These are phyloP conservation scores for Asterella californica DNA, from an alignment of 225 moss, liverwort and hornwort genomes.

Conservation along the genomic window DNA sequence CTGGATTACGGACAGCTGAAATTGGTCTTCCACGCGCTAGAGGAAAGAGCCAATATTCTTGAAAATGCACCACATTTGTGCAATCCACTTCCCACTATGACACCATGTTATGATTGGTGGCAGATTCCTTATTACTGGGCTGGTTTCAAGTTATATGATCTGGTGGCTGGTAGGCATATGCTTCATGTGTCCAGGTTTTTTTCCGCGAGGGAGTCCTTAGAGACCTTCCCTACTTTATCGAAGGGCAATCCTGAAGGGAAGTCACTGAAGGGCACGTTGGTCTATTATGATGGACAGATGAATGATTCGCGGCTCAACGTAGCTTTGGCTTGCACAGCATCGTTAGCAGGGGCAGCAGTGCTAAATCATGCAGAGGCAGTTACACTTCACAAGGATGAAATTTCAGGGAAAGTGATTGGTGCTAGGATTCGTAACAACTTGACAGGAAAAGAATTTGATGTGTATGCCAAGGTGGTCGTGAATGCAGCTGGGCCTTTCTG, in stretches of 20 bases:
- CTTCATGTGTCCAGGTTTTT: constrained; percentile 83
- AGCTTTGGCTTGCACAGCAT: constrained; percentile 86
- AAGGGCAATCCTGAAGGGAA: constrained; percentile 61
- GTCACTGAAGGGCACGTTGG: constrained; percentile 86
- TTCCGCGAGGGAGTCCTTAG: constrained; percentile 77
- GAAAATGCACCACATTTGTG: constrained; percentile 92
- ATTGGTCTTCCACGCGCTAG: constrained; percentile 89
- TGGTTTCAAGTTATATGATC: constrained; percentile 92
- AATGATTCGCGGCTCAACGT: constrained; percentile 93
- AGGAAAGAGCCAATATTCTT: constrained; percentile 78
- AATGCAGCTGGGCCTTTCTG: constrained; percentile 95
- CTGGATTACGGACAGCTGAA: constrained; percentile 93
- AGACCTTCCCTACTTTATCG: constrained; percentile 83
- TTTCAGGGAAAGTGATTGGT: constrained; percentile 56
- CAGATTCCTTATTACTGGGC: constrained; percentile 98
- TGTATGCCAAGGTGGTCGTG: constrained; percentile 77
- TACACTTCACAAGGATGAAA: constrained; percentile 58
- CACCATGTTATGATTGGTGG: constrained; percentile 99
- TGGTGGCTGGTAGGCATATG: constrained; percentile 91
- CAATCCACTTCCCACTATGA: constrained; percentile 92
- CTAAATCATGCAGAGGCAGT: constrained; percentile 91
- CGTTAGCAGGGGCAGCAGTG: constrained; percentile 79
- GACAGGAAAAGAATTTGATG: constrained; percentile 81
- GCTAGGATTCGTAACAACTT: constrained; percentile 77
- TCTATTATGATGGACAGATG: constrained; percentile 99